A percentile compares a stretch with the other conserved stretches of the same genome.
Conservation (phyloP, 495 filamentous ascomycete species). For the Neurospora sp. region DNA sequence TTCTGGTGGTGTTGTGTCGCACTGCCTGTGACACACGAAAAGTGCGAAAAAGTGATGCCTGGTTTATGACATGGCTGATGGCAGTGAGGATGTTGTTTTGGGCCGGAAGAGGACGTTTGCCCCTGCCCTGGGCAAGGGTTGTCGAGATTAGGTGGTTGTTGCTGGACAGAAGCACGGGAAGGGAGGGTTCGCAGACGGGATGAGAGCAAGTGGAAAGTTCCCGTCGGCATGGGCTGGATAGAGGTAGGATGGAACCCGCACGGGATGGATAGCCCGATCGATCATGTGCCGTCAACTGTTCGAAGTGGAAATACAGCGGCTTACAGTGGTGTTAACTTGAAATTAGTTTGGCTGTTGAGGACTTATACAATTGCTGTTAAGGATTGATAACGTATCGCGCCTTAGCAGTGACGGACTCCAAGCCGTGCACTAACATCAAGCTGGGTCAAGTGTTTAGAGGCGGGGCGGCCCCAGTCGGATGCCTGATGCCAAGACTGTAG, state of each 20-base stretch:
- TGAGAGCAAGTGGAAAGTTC: neutral
- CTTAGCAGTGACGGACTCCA: neutral
- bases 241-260: neutral
- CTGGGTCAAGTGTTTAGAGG: neutral
- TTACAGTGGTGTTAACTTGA: neutral
- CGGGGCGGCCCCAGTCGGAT: neutral
- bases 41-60: neutral
- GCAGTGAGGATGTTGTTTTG: neutral
- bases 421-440: neutral
- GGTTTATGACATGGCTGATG: neutral
- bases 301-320: neutral
- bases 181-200: neutral
- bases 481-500: neutral
- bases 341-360: neutral
- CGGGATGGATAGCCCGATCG: too few species aligned
- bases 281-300: neutral
- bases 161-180: neutral
- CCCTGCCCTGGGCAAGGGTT: neutral
- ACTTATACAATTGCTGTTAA: neutral
- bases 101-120: neutral
- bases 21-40: neutral
- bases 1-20: neutral
- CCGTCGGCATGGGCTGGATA: neutral
- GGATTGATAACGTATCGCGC: fast-evolving
- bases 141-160: neutral